Percentiles rank a stretch among this genome's conserved stretches.
phyloP scores from a whole-genome alignment of 1,284 basidiomycete genomes.

The Ceratobasidium papillatum region DNA sequence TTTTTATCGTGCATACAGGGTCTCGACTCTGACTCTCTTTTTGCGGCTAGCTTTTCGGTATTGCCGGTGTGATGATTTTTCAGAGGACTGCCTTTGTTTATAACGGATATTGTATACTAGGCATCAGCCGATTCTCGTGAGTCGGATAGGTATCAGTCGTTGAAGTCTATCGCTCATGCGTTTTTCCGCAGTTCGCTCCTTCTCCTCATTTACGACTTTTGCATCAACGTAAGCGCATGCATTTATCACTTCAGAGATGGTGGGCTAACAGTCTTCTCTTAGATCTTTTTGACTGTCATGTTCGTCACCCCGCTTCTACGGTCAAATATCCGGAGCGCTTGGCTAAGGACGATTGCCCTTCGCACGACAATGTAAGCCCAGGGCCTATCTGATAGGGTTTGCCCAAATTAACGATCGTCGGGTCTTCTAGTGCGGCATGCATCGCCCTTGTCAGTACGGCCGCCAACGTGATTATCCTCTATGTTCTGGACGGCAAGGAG shows the following conservation, averaged over 20 bases:
- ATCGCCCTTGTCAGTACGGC: slow-evolving; percentile 24
- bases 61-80: slow-evolving; percentile 28
- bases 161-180: not conserved
- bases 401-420: not conserved
- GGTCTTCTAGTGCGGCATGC: slow-evolving; percentile 11
- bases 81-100: slow-evolving; percentile 33
- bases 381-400: not conserved
- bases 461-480: slow-evolving; percentile 20
- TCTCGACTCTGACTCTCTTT: not conserved
- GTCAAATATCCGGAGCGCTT: slow-evolving; percentile 31
- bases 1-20: not conserved
- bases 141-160: not conserved
- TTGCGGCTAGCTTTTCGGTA: slow-evolving; percentile 19
- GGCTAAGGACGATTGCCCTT: slow-evolving; percentile 18
- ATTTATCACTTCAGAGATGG: not conserved
- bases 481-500: slow-evolving; percentile 28
- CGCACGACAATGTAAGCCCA: slow-evolving; percentile 21
- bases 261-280: not conserved
- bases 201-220: slow-evolving; percentile 33
- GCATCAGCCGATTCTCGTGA: slow-evolving; percentile 34
- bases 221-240: slow-evolving; percentile 17
- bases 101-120: slow-evolving; percentile 34
- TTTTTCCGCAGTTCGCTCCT: slow-evolving; percentile 23
- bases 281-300: slow-evolving; percentile 36
- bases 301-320: slow-evolving; percentile 26